Conservation (phyloP, 441 rosid genomes). For the Arabidopsis hybrid region DNA sequence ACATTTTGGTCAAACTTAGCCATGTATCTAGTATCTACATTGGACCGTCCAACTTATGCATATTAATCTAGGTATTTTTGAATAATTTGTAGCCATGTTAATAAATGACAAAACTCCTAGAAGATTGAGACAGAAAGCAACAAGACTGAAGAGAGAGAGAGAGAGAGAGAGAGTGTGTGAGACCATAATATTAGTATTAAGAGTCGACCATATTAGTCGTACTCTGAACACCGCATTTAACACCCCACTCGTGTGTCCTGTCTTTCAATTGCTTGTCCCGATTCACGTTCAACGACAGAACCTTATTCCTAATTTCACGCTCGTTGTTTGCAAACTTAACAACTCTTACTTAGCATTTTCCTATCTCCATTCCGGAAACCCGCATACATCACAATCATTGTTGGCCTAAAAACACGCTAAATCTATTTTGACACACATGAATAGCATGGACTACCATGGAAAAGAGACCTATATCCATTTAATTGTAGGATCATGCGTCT, state of each 20-base stretch:
- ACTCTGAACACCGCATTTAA: slow-evolving; percentile 40
- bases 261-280: slow-evolving; percentile 41
- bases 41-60: slow-evolving; percentile 31
- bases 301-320: slow-evolving; percentile 41
- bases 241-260: slow-evolving; percentile 50
- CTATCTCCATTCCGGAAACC: slow-evolving; percentile 9
- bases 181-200: slow-evolving; percentile 21
- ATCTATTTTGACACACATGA: slow-evolving; percentile 5
- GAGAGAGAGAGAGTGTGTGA: neutral
- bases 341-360: slow-evolving; percentile 11
- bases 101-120: slow-evolving; percentile 38
- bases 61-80: neutral
- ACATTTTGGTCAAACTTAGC: slow-evolving; percentile 19
- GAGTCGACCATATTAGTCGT: slow-evolving; percentile 32
- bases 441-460: neutral
- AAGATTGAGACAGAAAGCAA: slow-evolving; percentile 40
- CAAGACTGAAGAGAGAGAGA: slow-evolving; percentile 30
- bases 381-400: slow-evolving; percentile 20
- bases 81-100: slow-evolving; percentile 18
- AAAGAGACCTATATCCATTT: neutral
- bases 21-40: neutral
- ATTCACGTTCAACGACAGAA: slow-evolving; percentile 41
- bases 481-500: neutral
- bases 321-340: slow-evolving; percentile 28
- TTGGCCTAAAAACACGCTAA: slow-evolving; percentile 15